phyloP scores from a whole-genome alignment of 441 rosid species.

The Mallotus japonicus region DNA sequence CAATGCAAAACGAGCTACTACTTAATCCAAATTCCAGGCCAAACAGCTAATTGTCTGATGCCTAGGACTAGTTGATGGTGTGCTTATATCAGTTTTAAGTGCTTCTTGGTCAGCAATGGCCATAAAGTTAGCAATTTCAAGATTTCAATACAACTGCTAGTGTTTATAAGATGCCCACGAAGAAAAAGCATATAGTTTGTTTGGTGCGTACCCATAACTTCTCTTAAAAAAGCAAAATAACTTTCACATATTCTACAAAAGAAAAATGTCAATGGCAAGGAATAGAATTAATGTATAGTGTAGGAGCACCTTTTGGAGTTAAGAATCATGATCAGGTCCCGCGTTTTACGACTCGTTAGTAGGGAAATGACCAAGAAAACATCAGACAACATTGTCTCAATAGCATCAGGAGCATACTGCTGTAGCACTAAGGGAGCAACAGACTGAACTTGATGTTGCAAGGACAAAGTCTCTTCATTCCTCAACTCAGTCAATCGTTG shows the following conservation, averaged over 20 bases:
- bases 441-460: constrained; percentile 95
- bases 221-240: neutral
- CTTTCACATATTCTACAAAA: neutral
- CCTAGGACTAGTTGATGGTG: neutral
- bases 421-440: constrained; percentile 87
- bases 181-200: neutral
- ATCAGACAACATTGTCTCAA: constrained; percentile 63
- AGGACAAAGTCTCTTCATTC: constrained; percentile 72
- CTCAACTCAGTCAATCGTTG: constrained; percentile 75
- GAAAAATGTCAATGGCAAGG: neutral
- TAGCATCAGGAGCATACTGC: constrained; percentile 81
- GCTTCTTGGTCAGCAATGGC: too few relatives aligned
- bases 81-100: neutral
- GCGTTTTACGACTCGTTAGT: constrained; percentile 77
- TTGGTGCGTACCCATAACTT: neutral
- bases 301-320: constrained; percentile 78
- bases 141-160: neutral
- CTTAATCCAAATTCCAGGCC: neutral
- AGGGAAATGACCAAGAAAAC: constrained; percentile 64
- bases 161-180: neutral
- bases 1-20: neutral
- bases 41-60: neutral
- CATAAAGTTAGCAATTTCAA: neutral
- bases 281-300: constrained; percentile 14
- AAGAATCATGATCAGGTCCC: constrained; percentile 87